Evolutionary conservation across 352 stramenopile genomes (phyloP), one percentile per base, ranked within the genome.

Genomic region (Globisporangium perplexum): DNA sequence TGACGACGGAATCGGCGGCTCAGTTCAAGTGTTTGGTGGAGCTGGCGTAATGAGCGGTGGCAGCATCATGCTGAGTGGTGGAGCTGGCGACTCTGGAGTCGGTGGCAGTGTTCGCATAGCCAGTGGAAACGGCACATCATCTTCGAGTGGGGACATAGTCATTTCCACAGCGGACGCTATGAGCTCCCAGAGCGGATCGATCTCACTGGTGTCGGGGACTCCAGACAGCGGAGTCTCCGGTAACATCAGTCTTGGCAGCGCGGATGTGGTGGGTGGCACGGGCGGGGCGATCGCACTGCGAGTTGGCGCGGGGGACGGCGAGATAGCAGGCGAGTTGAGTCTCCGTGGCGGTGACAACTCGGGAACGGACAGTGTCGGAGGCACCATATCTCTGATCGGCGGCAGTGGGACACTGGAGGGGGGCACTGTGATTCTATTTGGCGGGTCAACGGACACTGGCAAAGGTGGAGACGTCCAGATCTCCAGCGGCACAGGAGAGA

Each of bases 401-500:
- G 64, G 64, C 18, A 53, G 14, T 4, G 56, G 64, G 3, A 63
- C 48, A 3, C 36, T 53, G 24, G 46, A 55, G 30, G 64, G 60
- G 36, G 64, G 60, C 22, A 59, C 52, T 17, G 30, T 74, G 24
- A 24, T 23, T 17, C 23, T 78, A 26, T 17, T 43, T 35, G 60
- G 41, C 35, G 69, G 66, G 10, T 24, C 52, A 24, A 60, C 56
- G 12, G 38, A 54, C 6, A 55, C 44, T 42, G 49, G 50, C 7
- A 62, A 59, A 44, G 66, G 69, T 46, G 69, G 69, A 12, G 60
- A n/a, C 7, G 48, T 78, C 20, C 45, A 42, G 22, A 51, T 78
- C 8, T 64, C 44, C 5, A 73, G 65, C 28, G 66, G 65, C 15
- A 54, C 39, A 7, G 66, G 69, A 6, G 47, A 43, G 20, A 57